Percentiles rank a stretch among this genome's conserved stretches.
phyloP scores from a whole-genome alignment of 352 stramenopile species.

The Pythium plurisporium region DNA sequence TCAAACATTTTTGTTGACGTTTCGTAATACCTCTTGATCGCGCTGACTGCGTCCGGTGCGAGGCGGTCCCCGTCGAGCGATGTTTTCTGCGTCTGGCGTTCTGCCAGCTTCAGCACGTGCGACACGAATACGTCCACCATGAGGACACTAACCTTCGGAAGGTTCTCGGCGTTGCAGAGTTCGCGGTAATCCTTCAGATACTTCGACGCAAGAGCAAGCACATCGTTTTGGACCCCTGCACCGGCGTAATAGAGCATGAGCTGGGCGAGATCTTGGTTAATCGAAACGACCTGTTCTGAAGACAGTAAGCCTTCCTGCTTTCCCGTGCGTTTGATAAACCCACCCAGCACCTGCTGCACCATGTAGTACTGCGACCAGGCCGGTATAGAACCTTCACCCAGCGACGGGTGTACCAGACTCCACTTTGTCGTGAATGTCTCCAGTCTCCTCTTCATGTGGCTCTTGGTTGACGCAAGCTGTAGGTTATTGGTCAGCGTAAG shows the following conservation, averaged over 20 bases:
- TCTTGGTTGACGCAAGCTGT: background rate
- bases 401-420: conserved; percentile 32
- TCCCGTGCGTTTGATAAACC: conserved; percentile 30
- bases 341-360: conserved; percentile 40
- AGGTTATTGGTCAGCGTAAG: conserved; percentile 14
- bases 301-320: conserved; percentile 31
- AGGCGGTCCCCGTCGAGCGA: conserved; percentile 8
- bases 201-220: conserved; percentile 65
- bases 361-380: conserved; percentile 64
- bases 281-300: conserved; percentile 17
- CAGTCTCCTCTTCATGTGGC: background rate
- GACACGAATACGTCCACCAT: conserved; percentile 84
- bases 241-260: conserved; percentile 69
- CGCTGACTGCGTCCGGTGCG: conserved; percentile 29
- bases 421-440: conserved; percentile 35
- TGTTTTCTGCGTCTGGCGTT: conserved; percentile 48
- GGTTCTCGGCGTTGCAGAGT: conserved; percentile 54
- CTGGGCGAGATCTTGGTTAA: conserved; percentile 32
- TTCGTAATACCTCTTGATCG: conserved; percentile 65
- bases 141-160: conserved; percentile 68
- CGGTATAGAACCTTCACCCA: conserved; percentile 44
- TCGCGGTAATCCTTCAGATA: conserved; percentile 76
- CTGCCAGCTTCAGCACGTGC: conserved; percentile 70
- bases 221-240: conserved; percentile 58
- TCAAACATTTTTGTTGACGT: conserved; percentile 79